Conservation (phyloP, 768 basidiomycete species). For the Kwoniella europaea region DNA sequence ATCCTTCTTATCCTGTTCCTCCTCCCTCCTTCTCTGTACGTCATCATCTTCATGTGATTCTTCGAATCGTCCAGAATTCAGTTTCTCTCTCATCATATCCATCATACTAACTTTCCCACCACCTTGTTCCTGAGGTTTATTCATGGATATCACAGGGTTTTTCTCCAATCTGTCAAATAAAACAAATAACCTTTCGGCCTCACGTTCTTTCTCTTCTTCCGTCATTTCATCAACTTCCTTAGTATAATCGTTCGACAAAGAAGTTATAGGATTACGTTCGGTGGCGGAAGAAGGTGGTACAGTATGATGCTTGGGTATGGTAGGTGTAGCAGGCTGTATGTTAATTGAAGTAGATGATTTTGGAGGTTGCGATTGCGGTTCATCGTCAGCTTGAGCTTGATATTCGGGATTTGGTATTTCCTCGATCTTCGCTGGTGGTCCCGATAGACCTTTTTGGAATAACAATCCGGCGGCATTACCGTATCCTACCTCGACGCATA, state of each 20-base stretch:
- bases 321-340: constrained; percentile 12
- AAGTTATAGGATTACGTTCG: constrained; percentile 39
- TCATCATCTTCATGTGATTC: constrained; percentile 26
- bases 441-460: constrained; percentile 79
- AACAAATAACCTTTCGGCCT: constrained; percentile 89
- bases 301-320: not conserved
- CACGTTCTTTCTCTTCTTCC: constrained; percentile 90
- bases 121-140: constrained; percentile 29
- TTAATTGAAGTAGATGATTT: constrained; percentile 13
- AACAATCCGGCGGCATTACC: constrained; percentile 95
- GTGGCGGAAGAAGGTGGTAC: not conserved
- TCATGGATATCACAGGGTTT: constrained; percentile 58
- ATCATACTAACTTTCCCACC: constrained; percentile 64
- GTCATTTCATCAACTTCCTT: constrained; percentile 69
- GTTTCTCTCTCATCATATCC: constrained; percentile 58
- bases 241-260: constrained; percentile 71
- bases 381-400: not conserved
- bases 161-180: constrained; percentile 87
- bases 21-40: constrained; percentile 25
- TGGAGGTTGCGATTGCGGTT: not conserved
- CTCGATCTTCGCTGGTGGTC: constrained; percentile 40
- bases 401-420: constrained; percentile 31
- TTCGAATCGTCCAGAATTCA: constrained; percentile 28
- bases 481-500: constrained; percentile 72
- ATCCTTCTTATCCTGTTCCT: constrained; percentile 43